These are phyloP conservation scores for Bothriochloa decipiens DNA, from an alignment of 176 grass and related monocot genomes.

Conservation along the genomic window DNA sequence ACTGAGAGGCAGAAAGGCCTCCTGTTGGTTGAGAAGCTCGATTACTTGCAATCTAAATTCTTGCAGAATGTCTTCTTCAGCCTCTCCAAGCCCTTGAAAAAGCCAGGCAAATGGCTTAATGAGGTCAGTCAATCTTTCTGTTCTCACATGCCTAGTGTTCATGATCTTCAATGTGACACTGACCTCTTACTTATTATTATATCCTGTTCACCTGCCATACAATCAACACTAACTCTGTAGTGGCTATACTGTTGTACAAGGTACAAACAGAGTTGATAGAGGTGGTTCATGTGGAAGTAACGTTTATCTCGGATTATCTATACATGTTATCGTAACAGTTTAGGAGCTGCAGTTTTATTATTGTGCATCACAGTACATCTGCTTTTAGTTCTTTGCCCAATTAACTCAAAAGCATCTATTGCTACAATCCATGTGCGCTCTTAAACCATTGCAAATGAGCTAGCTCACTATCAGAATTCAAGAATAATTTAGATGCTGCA, in stretches of 20 bases:
- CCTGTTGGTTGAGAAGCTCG: constrained; percentile 80
- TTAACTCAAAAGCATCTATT: not conserved
- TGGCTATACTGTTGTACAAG: not conserved
- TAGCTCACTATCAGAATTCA: not conserved
- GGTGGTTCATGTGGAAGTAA: not conserved
- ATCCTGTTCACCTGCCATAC: not conserved
- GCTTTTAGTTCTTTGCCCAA: not conserved
- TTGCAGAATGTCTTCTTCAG: constrained; percentile 76
- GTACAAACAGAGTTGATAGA: not conserved
- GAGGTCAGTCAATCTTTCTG: constrained; percentile 65
- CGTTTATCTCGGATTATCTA: not conserved
- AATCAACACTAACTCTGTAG: not conserved
- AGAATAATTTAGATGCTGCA: not conserved
- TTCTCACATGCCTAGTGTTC: not conserved
- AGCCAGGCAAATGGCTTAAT: constrained; percentile 65
- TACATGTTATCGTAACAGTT: not conserved
- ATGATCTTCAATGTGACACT: not conserved
- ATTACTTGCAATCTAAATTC: constrained; percentile 91
- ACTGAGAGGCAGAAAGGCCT: constrained; percentile 85
- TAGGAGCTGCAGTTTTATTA: not conserved
- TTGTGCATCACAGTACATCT: not conserved
- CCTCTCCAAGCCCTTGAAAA: constrained; percentile 79
- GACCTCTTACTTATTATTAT: not conserved
- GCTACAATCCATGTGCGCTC: not conserved
- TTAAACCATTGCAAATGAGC: not conserved